Evolutionary conservation across 768 basidiomycete genomes (phyloP), one percentile per base, ranked within the genome.

Genomic region (Strobilomyces confusus): DNA sequence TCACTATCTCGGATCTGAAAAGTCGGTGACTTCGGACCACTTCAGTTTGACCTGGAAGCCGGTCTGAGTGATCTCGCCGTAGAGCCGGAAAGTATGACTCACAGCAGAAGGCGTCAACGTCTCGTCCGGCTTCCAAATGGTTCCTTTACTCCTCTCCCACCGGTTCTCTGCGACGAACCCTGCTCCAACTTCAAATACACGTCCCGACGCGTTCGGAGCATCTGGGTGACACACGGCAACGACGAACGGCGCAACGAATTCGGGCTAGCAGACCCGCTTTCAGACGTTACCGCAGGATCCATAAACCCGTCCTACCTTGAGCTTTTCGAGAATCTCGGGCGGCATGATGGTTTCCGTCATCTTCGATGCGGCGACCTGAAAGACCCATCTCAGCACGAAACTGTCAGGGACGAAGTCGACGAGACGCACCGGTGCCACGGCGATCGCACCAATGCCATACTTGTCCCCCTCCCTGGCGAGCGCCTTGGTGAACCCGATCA

Each of bases 331-430:
- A 81, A 97, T 84, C 52, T 98, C 95, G 19, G 89, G 87, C 9
- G 95, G 90, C 89, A 98, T 91, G 60, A 95, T 76, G 0, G 93
- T 97, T 63, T 87, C 94, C 3, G 94, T 97, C 95, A 98, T 98
- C 3, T 82, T 81, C 4, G 93, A 95, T 1, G 95, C 95, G n/a
- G 95, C 95, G 55, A 91, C 86, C 92, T 59, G 23, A 9, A 2
- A 9, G 15, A 30, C 20, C 29, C 14, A 12, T 29, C 13, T 14
- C 22, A 40, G 45, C 57, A 36, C 32, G 45, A 37, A 19, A 33
- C 3, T 29, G 19, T 23, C 43, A 50, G 23, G 14, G 23, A 9
- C 23, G 22, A 29, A 15, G 40, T 36, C 48, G 37, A 32, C 9
- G 42, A 13, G 14, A 71, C 87, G 19, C 71, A 95, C 91, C 0